Evolutionary conservation across 345 rosid species (phyloP).

Genomic region (Dovyalis caffra): DNA sequence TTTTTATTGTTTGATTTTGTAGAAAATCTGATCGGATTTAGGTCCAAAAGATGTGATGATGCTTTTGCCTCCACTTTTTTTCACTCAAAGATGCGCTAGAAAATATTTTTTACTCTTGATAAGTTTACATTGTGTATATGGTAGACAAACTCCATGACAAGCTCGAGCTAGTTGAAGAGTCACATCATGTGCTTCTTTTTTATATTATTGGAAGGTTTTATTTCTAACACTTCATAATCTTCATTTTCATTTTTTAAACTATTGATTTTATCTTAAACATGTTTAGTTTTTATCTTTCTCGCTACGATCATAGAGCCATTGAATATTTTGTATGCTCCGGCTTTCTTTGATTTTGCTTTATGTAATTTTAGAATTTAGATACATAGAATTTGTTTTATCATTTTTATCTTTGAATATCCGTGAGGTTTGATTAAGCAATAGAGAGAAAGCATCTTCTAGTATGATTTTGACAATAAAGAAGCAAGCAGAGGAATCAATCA

Average conservation of each 20-base stretch:
- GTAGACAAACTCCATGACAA: constrained; percentile 50
- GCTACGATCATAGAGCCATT: background rate
- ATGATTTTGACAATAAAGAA: constrained; percentile 43
- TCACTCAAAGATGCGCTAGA: constrained; percentile 79
- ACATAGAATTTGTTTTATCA: background rate
- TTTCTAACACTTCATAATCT: background rate
- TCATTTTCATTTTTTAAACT: background rate
- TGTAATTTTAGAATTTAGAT: background rate
- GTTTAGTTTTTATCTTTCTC: background rate
- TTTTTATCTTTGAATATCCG: background rate
- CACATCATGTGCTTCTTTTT: constrained; percentile 65
- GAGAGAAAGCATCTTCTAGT: background rate
- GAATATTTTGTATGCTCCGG: background rate
- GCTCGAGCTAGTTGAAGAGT: constrained; percentile 38
- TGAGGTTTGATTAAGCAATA: background rate
- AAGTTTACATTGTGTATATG: constrained; percentile 64
- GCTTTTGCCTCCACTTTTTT: constrained; percentile 73
- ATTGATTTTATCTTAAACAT: background rate
- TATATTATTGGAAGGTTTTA: constrained; percentile 56
- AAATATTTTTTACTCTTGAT: constrained; percentile 9
- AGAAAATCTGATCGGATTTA: too few species aligned
- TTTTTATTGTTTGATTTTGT: too few species aligned
- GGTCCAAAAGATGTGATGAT: too few species aligned
- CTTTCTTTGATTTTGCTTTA: background rate
- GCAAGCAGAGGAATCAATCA: constrained; percentile 45